Base-by-base conservation (phyloP, 2,329 filamentous ascomycete genomes). In the Fusarium sp. region DNA sequence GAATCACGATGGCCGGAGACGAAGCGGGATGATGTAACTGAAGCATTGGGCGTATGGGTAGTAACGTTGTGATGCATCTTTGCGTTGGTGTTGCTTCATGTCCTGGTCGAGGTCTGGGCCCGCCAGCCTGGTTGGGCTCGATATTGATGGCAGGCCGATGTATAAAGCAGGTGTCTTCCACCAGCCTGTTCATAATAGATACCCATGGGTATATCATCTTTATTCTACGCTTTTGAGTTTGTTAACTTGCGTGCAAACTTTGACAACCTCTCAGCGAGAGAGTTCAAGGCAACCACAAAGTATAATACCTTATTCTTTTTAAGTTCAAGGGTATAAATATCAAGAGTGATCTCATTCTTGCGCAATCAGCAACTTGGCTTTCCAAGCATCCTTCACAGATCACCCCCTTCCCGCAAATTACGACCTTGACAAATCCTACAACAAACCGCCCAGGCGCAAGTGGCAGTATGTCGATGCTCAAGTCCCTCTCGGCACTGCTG, bases 111-210 rank as follows among this genome's bases (percentile, higher is more conserved):
- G 23, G 49, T 23, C 35, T 41, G 20, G 37, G 27, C 20, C 52
- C 56, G 46, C 46, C 52, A 65, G 50, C 49, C 37, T 44, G 54
- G 60, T 35, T 18, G 14, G 50, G 20, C 18, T 30, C 20, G 27
- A 32, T 9, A 17, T 38, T 33, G 37, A 58, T 14, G 10, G 26
- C 17, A 65, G 14, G 12, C 13, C 20, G 14, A 33, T 65, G 62
- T 65, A 65, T 65, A 59, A 65, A 65, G 27, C 17, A n/a, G 7
- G 62, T 35, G 26, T 20, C 18, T 7, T 44, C 14, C 37, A 4
- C 38, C 15, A 2, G 23, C 26, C 9, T 35, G n/a, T 27, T n/a
- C 17, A 12, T 27, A 33, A 32, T 20, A 30, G 7, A 32, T 20
- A 35, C 27, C 8, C 20, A 27, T 38, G 11, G 8, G 0, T 57